phyloP scores from a whole-genome alignment of 192 early-diverging fungal genomes.

The Backusella liffmaniae region DNA sequence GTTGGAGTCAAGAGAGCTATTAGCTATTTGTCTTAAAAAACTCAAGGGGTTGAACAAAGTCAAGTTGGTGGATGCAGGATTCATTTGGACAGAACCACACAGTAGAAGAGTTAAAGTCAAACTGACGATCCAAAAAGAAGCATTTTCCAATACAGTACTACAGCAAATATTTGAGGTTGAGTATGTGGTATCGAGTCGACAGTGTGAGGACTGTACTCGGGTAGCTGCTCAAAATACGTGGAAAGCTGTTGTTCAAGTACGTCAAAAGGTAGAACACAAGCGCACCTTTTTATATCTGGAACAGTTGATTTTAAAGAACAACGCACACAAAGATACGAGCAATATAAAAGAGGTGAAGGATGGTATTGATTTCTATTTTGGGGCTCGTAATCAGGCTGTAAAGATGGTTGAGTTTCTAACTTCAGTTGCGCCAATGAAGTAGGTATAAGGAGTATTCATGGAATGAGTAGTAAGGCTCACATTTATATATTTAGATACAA shows the following conservation, averaged over 20 bases:
- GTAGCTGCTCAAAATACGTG: slow-evolving; percentile 97
- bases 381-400: slow-evolving; percentile 82
- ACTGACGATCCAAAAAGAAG: slow-evolving; percentile 98
- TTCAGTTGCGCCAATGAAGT: slow-evolving; percentile 79
- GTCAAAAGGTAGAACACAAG: slow-evolving; percentile 98
- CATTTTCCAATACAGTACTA: slow-evolving; percentile 90
- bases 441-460: slow-evolving; percentile 7
- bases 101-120: slow-evolving; percentile 94
- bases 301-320: slow-evolving; percentile 98
- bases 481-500: slow-evolving; percentile 59
- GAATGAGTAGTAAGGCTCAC: too few relatives aligned
- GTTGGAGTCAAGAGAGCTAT: slow-evolving; percentile 87
- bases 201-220: slow-evolving; percentile 93
- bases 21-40: slow-evolving; percentile 91
- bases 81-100: slow-evolving; percentile 94
- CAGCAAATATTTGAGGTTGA: slow-evolving; percentile 97
- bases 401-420: slow-evolving; percentile 95
- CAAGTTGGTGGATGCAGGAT: slow-evolving; percentile 93
- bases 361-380: slow-evolving; percentile 97
- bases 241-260: slow-evolving; percentile 96
- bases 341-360: slow-evolving; percentile 98
- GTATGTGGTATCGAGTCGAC: slow-evolving; percentile 86
- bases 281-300: slow-evolving; percentile 98
- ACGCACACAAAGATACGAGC: slow-evolving; percentile 93
- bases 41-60: slow-evolving; percentile 91